Evolutionary conservation across 2,329 filamentous ascomycete genomes (phyloP).

Genomic region (Hypomyces rosellus): DNA sequence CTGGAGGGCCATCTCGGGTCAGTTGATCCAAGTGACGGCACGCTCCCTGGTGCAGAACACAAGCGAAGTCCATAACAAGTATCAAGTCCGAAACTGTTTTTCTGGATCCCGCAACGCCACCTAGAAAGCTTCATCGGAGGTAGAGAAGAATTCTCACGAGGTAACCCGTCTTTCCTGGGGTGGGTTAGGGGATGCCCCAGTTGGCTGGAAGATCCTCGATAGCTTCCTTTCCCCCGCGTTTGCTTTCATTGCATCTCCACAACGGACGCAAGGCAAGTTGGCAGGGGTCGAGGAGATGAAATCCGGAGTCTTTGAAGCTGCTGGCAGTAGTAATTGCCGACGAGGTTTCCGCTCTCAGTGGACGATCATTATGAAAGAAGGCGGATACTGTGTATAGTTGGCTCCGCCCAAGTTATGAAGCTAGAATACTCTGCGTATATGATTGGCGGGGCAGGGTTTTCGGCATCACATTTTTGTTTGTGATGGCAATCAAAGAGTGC

Average conservation of each 20-base stretch:
- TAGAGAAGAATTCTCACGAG: background rate
- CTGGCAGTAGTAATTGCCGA: too few species aligned
- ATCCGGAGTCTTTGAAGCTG: too few species aligned
- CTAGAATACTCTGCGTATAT: too few species aligned
- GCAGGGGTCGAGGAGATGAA: background rate
- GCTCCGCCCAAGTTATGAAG: too few species aligned
- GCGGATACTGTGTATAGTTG: too few species aligned
- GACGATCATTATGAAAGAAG: too few species aligned
- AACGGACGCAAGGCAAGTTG: background rate
- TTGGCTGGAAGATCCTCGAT: background rate
- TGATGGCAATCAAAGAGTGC: too few species aligned
- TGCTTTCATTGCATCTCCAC: background rate
- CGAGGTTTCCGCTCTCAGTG: too few species aligned
- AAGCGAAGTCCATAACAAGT: constrained; percentile 1
- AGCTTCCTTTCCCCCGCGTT: background rate
- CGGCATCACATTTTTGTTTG: too few species aligned
- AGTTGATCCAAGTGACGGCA: constrained; percentile 1
- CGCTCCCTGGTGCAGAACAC: background rate
- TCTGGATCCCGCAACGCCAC: constrained; percentile 2
- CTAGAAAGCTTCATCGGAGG: background rate
- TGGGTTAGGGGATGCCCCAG: background rate
- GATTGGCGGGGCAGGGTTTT: too few species aligned
- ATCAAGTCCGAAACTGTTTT: constrained; percentile 2
- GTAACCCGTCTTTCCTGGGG: background rate
- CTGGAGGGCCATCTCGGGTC: background rate